These are phyloP conservation scores for Yamadazyma scolyti DNA, from an alignment of 805 yeast species.

Conservation along the genomic window DNA sequence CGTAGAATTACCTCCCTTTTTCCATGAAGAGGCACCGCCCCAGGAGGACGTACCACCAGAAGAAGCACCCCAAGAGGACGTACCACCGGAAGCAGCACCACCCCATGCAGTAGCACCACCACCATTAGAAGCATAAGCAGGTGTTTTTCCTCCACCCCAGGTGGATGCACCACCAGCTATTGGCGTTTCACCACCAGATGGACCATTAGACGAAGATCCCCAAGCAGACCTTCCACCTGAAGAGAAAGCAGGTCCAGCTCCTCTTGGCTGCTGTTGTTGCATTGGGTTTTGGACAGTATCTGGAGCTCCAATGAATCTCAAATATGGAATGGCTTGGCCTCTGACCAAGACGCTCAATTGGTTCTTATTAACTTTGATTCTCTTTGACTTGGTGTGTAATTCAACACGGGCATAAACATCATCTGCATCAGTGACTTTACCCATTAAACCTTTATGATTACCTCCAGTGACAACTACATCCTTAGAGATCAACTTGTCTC, in stretches of 20 bases:
- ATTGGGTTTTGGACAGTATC: slow-evolving; percentile 14
- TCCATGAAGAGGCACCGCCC: slow-evolving; percentile 27
- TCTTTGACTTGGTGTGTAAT: slow-evolving; percentile 87
- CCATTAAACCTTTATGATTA: slow-evolving; percentile 93
- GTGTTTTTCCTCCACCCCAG: slow-evolving; percentile 41
- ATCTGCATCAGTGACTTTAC: slow-evolving; percentile 89
- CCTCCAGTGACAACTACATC: slow-evolving; percentile 84
- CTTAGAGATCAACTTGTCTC: slow-evolving; percentile 78
- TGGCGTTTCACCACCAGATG: slow-evolving; percentile 20
- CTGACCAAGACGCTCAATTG: slow-evolving; percentile 70
- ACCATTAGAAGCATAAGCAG: slow-evolving; percentile 29
- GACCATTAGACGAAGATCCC: no score
- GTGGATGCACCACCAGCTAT: slow-evolving; percentile 48
- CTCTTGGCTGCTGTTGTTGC: slow-evolving; percentile 15
- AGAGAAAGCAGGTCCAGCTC: slow-evolving; percentile 9
- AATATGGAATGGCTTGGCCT: slow-evolving; percentile 72
- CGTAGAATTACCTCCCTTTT: slow-evolving; percentile 26
- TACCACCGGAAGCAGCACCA: slow-evolving; percentile 45
- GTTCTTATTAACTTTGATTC: slow-evolving; percentile 76
- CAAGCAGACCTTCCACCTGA: slow-evolving; percentile 53
- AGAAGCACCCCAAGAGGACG: slow-evolving; percentile 20
- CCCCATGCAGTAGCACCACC: slow-evolving; percentile 49
- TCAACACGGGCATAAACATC: slow-evolving; percentile 91
- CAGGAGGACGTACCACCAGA: slow-evolving; percentile 4
- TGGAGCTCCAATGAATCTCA: slow-evolving; percentile 64